Percentiles rank a stretch among this genome's conserved stretches.
Evolutionary conservation across 257 asterid species (phyloP).

Genomic region (Coffea canephora): DNA sequence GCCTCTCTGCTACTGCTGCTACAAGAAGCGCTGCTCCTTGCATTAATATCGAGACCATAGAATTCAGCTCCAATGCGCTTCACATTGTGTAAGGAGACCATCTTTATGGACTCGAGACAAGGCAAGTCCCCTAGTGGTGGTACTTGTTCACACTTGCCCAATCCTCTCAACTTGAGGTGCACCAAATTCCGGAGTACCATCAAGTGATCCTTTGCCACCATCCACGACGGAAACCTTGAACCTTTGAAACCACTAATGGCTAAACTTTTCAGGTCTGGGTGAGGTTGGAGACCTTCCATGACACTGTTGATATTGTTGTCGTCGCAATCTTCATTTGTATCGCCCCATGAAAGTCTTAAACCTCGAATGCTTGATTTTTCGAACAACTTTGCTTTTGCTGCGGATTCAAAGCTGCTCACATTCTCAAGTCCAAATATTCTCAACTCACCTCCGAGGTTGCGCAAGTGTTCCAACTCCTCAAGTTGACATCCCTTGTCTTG

Average conservation of each 20-base stretch:
- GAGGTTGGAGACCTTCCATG: neutral
- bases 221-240: constrained; percentile 1
- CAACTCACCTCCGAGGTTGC: constrained; percentile 15
- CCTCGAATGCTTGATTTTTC: constrained; percentile 7
- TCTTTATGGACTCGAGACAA: too few relatives aligned
- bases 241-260: neutral
- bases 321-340: neutral
- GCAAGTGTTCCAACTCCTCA: constrained; percentile 17
- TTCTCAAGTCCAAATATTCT: constrained; percentile 20
- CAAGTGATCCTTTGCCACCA: constrained; percentile 1
- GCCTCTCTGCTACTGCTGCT: too few relatives aligned
- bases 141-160: neutral
- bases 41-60: too few relatives aligned
- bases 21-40: too few relatives aligned
- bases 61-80: too few relatives aligned
- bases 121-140: constrained; percentile 1
- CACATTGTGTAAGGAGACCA: too few relatives aligned
- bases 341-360: constrained; percentile 4
- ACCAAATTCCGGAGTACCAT: neutral
- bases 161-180: neutral
- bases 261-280: neutral
- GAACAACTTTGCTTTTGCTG: constrained; percentile 16
- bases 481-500: constrained; percentile 14
- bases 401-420: constrained; percentile 7
- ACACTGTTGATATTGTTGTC: neutral